Evolutionary conservation across 2,329 filamentous ascomycete species (phyloP), one percentile per base, ranked within the genome.

Genomic region (Clonostachys rhizophaga): DNA sequence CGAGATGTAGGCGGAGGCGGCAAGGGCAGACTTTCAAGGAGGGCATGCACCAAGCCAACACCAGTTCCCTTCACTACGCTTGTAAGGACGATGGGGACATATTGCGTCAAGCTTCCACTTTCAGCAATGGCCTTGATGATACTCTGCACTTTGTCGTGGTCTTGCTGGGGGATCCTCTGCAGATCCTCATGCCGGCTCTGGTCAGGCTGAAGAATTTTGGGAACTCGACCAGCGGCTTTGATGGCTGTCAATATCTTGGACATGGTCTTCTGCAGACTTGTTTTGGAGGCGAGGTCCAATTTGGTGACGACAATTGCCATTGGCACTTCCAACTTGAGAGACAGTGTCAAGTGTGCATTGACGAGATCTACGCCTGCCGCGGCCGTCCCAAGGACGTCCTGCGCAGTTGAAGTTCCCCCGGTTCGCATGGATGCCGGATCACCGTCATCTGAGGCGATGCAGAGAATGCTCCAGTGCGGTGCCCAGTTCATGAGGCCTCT

Each of bases 401-500:
- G 72, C 10, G 74, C 65, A 3, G 72, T 70, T 16, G 75, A 68
- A 1, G 75, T 77, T 47, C 71, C 70, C 7, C 69, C 70, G 18
- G 30, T 62, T 16, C 43, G 58, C 40, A 42, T 51, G 44, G 34
- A 46, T 42, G 5, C 59, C 54, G 5, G 56, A 55, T 86, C 81
- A 11, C 77, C 74, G 52, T 87, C 86, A 58, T 94, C 87, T 35
- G 89, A 90, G 42, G 90, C 84, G 51, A 97, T 83, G 55, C 95
- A 96, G 3, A 97, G 75, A 18, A 96, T 66, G 2, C 89, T 91
- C 86, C 94, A 99, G 62, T 97, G 91, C 9, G 94, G 94, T 36
- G 89, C 88, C 91, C 94, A 97, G 42, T 91, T 94, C 52, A 99
- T 79, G n/a, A 99, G 74, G 1, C 91, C 91, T 50, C 92, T 82